Percentiles rank a stretch among this genome's conserved stretches.
Conservation (phyloP, 805 yeast species). For the Pichia occidentalis region DNA sequence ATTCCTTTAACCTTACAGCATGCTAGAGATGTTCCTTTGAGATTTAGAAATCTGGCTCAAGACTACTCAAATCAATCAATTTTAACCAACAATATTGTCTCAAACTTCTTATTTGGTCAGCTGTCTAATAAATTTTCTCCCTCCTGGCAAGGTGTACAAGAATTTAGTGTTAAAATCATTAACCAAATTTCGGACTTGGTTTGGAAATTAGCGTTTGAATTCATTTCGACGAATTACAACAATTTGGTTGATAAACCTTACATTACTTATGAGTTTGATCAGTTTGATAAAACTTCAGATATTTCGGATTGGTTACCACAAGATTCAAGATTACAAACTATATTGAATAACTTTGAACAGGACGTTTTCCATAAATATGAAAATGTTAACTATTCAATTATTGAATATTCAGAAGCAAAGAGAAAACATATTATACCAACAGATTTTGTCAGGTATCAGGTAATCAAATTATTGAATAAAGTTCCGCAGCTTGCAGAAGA, state of each 20-base stretch:
- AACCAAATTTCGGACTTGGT: slow-evolving; percentile 37
- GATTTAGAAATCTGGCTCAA: slow-evolving; percentile 54
- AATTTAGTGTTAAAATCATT: slow-evolving; percentile 44
- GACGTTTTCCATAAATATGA: slow-evolving; percentile 30
- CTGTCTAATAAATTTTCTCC: slow-evolving; percentile 76
- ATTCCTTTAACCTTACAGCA: slow-evolving; percentile 62
- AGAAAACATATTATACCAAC: slow-evolving; percentile 36
- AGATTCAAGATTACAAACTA: slow-evolving; percentile 40
- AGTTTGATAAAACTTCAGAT: slow-evolving; percentile 10
- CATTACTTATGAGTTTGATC: slow-evolving; percentile 14
- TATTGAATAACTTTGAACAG: slow-evolving; percentile 27
- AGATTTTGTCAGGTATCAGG: slow-evolving; percentile 46
- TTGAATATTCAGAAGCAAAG: slow-evolving; percentile 30
- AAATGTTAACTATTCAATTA: slow-evolving; percentile 31
- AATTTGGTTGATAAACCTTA: slow-evolving; percentile 16
- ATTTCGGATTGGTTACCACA: slow-evolving; percentile 36
- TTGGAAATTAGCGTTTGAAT: slow-evolving; percentile 48
- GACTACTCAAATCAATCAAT: slow-evolving; percentile 32
- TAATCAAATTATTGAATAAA: slow-evolving; percentile 47
- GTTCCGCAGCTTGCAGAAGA: slow-evolving; percentile 68
- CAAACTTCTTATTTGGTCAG: slow-evolving; percentile 58
- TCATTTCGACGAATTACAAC: slow-evolving; percentile 25
- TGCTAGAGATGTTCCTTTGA: slow-evolving; percentile 67
- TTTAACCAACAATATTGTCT: slow-evolving; percentile 30
- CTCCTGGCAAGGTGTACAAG: slow-evolving; percentile 71